A percentile compares a stretch with the other conserved stretches of the same genome.
These are phyloP conservation scores for Rhodofomes roseus DNA, from an alignment of 1,284 basidiomycete genomes.

Conservation along the genomic window DNA sequence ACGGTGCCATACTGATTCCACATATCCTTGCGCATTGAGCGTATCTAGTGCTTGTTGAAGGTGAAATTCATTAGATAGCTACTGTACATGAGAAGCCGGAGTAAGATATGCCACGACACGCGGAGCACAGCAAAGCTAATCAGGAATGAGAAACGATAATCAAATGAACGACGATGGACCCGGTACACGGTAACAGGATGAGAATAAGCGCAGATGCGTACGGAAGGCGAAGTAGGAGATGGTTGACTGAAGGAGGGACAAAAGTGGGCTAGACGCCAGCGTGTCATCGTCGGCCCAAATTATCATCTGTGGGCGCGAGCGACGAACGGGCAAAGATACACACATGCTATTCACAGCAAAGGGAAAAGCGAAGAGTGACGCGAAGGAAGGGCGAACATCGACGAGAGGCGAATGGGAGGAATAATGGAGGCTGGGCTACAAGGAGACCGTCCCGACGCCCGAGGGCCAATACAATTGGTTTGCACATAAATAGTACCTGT, in stretches of 20 bases:
- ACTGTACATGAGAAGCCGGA: background rate
- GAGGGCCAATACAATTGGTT: conserved; percentile 6
- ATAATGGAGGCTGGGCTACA: conserved; percentile 8
- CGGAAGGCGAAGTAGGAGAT: background rate
- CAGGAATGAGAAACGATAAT: background rate
- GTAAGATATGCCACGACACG: background rate
- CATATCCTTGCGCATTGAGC: no score
- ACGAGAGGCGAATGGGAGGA: background rate
- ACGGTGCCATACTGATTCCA: no score
- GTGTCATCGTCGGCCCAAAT: background rate
- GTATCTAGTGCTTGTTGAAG: no score
- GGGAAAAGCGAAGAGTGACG: background rate
- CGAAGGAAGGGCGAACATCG: background rate
- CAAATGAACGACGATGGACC: background rate
- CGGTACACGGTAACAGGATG: background rate
- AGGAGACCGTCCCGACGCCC: conserved; percentile 10
- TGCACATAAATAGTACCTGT: conserved; percentile 10
- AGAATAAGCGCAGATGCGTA: background rate
- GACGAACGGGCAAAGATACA: background rate
- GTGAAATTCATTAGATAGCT: background rate
- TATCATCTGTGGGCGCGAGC: background rate
- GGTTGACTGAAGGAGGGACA: background rate
- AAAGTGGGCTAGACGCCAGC: background rate
- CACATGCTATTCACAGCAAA: background rate
- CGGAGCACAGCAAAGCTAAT: background rate